Base-by-base conservation (phyloP, 306 rosid species). In the Leucaena leucocephala region DNA sequence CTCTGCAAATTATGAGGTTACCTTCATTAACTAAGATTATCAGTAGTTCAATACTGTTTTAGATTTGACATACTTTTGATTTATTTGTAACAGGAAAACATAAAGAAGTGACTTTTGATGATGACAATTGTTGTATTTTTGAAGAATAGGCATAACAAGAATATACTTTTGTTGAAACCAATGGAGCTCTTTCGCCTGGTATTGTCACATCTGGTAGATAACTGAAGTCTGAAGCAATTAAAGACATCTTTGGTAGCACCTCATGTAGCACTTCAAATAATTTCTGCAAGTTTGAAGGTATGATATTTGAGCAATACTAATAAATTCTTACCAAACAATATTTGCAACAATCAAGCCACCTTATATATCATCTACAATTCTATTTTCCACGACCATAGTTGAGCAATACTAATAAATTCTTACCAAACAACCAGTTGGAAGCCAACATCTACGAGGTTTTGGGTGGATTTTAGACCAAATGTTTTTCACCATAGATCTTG, bases 351-450 rank as follows among this genome's bases (percentile, higher is more conserved):
- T 22, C 14, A 58, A 58, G 36, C 15, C 64, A 58, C 14, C 64
- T 58, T 21, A 21, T 8, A 4, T 9, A 58, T 22, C 35, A 57
- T 5, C 6, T 58, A 3, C 13, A 58, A 58, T 10, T 9, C 14
- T 58, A 21, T 58, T 58, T 58, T 9, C 64, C 64, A 58, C 10
- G 3, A 27, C n/a, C n/a, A n/a, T n/a, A n/a, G n/a, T n/a, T 48
- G 16, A 27, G 72, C 80, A 27, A 74, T 16, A 71, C 7, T 38
- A 50, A 69, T 33, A 72, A 45, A 67, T 78, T 87, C 93, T 87
- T 74, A 95, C 98, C 98, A 91, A 77, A 87, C 97, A 92, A 76
- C 97, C 98, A 61, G 97, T 94, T 62, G 98, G 98, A 50, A 94
- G 87, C 98, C 98, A 95, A 85, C 92, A 86, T 90, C 92, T 92